Evolutionary conservation across 1,284 basidiomycete genomes (phyloP).

Genomic region (Stereum hirsutum): DNA sequence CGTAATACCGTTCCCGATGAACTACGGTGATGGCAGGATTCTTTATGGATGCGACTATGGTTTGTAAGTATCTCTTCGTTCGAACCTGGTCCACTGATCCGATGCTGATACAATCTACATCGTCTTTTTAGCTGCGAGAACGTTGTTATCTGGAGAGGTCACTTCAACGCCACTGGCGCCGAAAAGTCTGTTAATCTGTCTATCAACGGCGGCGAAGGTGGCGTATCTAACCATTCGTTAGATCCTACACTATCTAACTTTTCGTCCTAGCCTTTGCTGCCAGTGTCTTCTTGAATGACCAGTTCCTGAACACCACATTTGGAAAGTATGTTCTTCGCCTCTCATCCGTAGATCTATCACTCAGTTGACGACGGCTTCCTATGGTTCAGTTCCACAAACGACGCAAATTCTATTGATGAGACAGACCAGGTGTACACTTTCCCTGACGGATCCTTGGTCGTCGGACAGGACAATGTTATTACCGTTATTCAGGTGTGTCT

Average conservation of each 20-base stretch:
- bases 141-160: conserved; percentile 71
- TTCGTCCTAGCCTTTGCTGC: conserved; percentile 56
- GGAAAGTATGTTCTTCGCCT: conserved; percentile 44
- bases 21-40: conserved; percentile 65
- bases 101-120: neutral
- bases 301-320: conserved; percentile 62
- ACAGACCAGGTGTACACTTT: conserved; percentile 58
- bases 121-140: conserved; percentile 56
- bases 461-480: conserved; percentile 58
- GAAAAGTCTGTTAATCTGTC: conserved; percentile 60
- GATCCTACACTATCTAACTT: neutral
- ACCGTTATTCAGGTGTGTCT: conserved; percentile 57
- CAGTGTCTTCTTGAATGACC: conserved; percentile 71
- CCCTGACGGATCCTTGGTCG: conserved; percentile 39
- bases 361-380: neutral
- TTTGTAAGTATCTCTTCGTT: conserved; percentile 42
- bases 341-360: neutral
- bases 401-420: conserved; percentile 45
- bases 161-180: conserved; percentile 52
- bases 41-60: conserved; percentile 78
- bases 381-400: conserved; percentile 47
- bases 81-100: neutral
- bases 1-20: conserved; percentile 55
- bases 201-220: conserved; percentile 74
- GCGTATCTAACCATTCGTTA: conserved; percentile 7